These are phyloP conservation scores for Clitopilus hobsonii DNA, from an alignment of 768 basidiomycete species.

Conservation along the genomic window DNA sequence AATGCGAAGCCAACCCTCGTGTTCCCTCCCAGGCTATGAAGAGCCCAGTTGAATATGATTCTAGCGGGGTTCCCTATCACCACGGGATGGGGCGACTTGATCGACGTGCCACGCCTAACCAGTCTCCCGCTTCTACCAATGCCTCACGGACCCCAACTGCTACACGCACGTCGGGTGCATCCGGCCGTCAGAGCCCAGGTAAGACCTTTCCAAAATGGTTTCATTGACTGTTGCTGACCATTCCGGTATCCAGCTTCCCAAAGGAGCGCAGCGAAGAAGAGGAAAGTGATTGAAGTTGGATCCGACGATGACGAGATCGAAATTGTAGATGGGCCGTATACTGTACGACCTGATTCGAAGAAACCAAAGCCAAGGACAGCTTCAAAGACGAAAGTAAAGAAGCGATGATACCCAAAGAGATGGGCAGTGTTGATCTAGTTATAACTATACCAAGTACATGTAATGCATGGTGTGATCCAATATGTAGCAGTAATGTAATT, in stretches of 20 bases:
- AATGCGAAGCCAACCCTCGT: conserved; percentile 28
- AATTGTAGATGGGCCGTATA: conserved; percentile 41
- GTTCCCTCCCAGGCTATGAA: conserved; percentile 13
- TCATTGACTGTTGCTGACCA: conserved; percentile 38
- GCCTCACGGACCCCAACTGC: conserved; percentile 40
- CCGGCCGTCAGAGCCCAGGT: conserved; percentile 47
- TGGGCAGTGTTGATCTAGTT: neutral
- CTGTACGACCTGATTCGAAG: conserved; percentile 18
- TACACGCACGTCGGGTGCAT: conserved; percentile 45
- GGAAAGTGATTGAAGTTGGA: conserved; percentile 36
- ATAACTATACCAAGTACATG: neutral
- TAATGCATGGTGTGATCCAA: neutral
- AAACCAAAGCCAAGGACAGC: conserved; percentile 32
- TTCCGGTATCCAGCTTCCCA: conserved; percentile 20
- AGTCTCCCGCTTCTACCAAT: conserved; percentile 30
- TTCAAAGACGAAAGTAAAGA: conserved; percentile 37
- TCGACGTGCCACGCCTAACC: conserved; percentile 30
- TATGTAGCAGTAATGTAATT: neutral
- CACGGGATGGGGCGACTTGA: conserved; percentile 13
- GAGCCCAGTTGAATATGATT: conserved; percentile 18
- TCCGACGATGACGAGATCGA: conserved; percentile 43
- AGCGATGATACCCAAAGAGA: conserved; percentile 27
- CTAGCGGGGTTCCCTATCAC: conserved; percentile 9
- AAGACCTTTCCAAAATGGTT: conserved; percentile 32
- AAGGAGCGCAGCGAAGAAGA: conserved; percentile 33